Evolutionary conservation across 257 asterid genomes (phyloP), one percentile per base, ranked within the genome.

Genomic region (Gentiana dahurica): DNA sequence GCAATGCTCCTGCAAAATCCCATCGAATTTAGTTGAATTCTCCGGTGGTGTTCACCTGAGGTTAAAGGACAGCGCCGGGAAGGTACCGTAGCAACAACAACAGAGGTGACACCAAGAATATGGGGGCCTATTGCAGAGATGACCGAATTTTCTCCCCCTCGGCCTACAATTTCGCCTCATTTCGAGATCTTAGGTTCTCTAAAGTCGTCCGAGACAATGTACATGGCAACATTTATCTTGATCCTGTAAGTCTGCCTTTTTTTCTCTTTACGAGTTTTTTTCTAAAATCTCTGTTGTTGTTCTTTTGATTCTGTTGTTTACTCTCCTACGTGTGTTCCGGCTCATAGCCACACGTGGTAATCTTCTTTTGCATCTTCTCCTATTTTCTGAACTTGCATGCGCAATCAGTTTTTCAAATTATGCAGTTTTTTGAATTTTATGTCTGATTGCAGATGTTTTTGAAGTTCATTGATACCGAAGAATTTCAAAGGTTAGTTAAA

Each of bases 391-490:
- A 53, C 24, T 34, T 53, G 57, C 57, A 34, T 9, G 54, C n/a
- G 12, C 12, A 24, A 34, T 46, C 12, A 5, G 32, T 36, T 11
- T 6, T 41, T 39, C 49, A 12, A 61, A 48, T 66, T 12, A 12
- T 24, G 12, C 38, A 5, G 6, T 61, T 47, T 47, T 65, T 24
- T 24, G 57, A 66, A 49, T 48, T 34, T 2, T 2, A 55, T 49
- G 32, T 59, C 35, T 71, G 54, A 47, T 65, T 70, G 75, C 95
- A 91, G 98, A 72, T 84, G 60, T 66, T 35, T 60, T 55, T 84
- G 85, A 85, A 82, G 74, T 87, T 91, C 52, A 68, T 87, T 5
- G 98, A 91, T 69, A 87, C 96, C 13, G 96, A 91, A 78, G 87
- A 91, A 81, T 91, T 82, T 72, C 98, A 91, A 66, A 85, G 98